Evolutionary conservation across 306 rosid genomes (phyloP), one percentile per base, ranked within the genome.

Genomic region (Castanea sativa): DNA sequence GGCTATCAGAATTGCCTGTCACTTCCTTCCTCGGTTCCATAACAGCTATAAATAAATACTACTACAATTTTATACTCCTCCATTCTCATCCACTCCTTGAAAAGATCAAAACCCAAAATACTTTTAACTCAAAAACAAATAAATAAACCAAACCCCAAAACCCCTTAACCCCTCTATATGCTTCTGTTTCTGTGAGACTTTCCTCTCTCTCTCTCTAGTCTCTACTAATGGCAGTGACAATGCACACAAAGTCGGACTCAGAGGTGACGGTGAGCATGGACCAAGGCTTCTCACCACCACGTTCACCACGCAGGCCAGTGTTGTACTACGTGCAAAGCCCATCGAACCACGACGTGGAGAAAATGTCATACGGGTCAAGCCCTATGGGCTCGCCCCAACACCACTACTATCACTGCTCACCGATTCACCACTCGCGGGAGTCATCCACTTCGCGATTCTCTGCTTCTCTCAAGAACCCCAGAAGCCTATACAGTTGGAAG

Each of bases 381-480:
- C 99, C 98, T 0, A 4, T 75, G 3, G 97, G 82, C 8, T 95
- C 99, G 0, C 98, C 98, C 4, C 89, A 81, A 51, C 97, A 90
- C 41, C 90, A 86, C 57, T 84, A 74, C 76, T 90, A 90, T 85
- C 90, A 86, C 73, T 91, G 91, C 58, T 95, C 99, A 6, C 97
- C 99, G 0, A 91, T 91, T 69, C 99, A 95, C 85, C 99, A 95
- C 81, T 95, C 99, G 0, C 97, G 98, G 1, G 99, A 95, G 85
- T 95, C 99, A 41, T 95, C 98, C 58, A 92, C 97, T 13, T 90
- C 99, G 16, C 92, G 97, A 29, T 92, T 86, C 93, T 94, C 99
- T 8, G 98, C 92, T 25, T 89, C 98, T 4, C 84, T 94, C 27
- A 94, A 86, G 55, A 87, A 91, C 83, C 79, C 90, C n/a, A 78